These are phyloP conservation scores for Calendula officinalis DNA, from an alignment of 129 eudicot species.

Conservation along the genomic window DNA sequence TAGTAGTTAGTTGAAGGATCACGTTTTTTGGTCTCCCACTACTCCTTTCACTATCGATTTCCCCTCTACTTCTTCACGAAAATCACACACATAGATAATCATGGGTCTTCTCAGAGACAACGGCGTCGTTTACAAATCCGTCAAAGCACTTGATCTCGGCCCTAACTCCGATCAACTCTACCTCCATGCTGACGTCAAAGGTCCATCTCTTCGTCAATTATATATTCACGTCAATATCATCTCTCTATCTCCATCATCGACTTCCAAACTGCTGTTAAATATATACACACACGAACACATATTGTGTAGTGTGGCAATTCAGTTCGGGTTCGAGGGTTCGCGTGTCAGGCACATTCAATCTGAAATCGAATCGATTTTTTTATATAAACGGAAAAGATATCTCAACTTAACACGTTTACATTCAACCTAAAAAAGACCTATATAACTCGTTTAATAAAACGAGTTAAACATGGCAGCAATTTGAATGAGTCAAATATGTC, in stretches of 20 bases:
- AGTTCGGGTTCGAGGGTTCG: too few relatives aligned
- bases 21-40: background rate
- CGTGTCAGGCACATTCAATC: too few relatives aligned
- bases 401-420: too few relatives aligned
- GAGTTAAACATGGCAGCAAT: too few relatives aligned
- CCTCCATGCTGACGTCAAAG: slow-evolving; percentile 83
- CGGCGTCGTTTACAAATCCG: slow-evolving; percentile 70
- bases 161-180: slow-evolving; percentile 59
- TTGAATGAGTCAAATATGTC: too few relatives aligned
- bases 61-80: slow-evolving; percentile 24
- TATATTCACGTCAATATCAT: background rate
- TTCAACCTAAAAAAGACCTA: too few relatives aligned
- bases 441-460: too few relatives aligned
- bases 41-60: background rate
- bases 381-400: too few relatives aligned
- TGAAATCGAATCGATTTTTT: too few relatives aligned
- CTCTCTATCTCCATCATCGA: background rate
- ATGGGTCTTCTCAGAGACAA: slow-evolving; percentile 60
- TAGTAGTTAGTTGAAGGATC: slow-evolving; percentile 24
- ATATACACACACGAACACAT: background rate
- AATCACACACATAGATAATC: background rate
- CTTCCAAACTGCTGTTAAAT: too few relatives aligned
- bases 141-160: slow-evolving; percentile 66
- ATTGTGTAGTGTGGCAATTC: too few relatives aligned
- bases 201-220: slow-evolving; percentile 28